Evolutionary conservation across 2,329 filamentous ascomycete species (phyloP).

Genomic region (Penicillium crustosum): DNA sequence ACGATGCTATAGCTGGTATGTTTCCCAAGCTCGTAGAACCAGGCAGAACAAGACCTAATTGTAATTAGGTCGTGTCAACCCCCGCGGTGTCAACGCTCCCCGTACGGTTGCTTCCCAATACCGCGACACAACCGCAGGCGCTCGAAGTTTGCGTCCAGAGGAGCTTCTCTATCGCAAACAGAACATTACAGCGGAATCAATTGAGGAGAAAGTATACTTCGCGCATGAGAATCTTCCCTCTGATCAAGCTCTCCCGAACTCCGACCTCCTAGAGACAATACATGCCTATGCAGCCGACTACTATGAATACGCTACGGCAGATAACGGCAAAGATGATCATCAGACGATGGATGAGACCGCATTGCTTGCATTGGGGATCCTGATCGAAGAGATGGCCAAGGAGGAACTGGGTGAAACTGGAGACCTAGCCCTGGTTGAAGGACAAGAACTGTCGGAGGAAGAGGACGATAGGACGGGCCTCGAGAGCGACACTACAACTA

Average conservation of each 20-base stretch:
- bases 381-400: constrained; percentile 59
- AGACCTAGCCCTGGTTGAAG: constrained; percentile 58
- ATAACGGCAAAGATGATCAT: constrained; percentile 43
- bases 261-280: constrained; percentile 57
- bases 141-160: constrained; percentile 52
- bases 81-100: constrained; percentile 35
- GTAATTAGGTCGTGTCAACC: constrained; percentile 48
- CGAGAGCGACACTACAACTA: constrained; percentile 7
- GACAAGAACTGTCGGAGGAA: constrained; percentile 33
- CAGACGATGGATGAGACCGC: constrained; percentile 63
- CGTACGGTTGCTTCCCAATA: constrained; percentile 28
- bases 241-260: constrained; percentile 50
- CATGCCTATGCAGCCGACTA: constrained; percentile 60
- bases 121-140: constrained; percentile 36
- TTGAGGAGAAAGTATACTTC: constrained; percentile 57
- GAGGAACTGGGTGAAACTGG: constrained; percentile 57
- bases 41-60: constrained; percentile 4
- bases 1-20: constrained; percentile 59
- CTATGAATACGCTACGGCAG: constrained; percentile 44
- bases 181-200: constrained; percentile 52
- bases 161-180: constrained; percentile 57
- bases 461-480: constrained; percentile 14
- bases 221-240: constrained; percentile 49
- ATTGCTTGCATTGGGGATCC: constrained; percentile 59
- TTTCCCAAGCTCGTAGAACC: background rate